Evolutionary conservation across 805 yeast species (phyloP), one percentile per base, ranked within the genome.

Genomic region (Zygosaccharomyces bisporus): DNA sequence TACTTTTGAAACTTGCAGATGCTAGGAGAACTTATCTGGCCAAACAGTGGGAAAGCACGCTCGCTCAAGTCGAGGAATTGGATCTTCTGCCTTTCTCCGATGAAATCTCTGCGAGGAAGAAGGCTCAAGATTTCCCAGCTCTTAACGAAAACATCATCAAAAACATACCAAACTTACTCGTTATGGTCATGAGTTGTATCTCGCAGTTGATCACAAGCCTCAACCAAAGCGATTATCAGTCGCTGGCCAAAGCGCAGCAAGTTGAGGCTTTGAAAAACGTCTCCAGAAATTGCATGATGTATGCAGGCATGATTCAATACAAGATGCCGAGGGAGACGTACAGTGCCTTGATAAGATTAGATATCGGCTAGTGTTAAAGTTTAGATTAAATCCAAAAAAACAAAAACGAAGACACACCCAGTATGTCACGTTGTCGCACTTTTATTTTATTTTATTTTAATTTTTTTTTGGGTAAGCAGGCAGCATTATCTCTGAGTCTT

Each of bases 241-340:
- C 74, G 6, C 57, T 70, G 2, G 70, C 76, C 9, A 76, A 75
- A 46, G 75, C 72, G 33, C 78, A 75, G 45, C 84, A 81, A 59
- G 65, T 76, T 16, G 70, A 64, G 3, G 76, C 78, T 33, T 68
- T 87, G 57, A 72, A 72, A 40, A 75, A 74, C 49, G 73, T 83
- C 51, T 88, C 95, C 2, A 83, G 80, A 63, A 88, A 88, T 64
- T 85, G 95, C 64, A 88, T 90, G 89, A 79, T 90, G 3, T 91
- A 84, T 63, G 95, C 97, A 5, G 98, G 97, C 49, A 84, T 91
- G 81, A 83, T 90, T 29, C 95, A 87, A 67, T 89, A 86, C 66
- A 82, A 84, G 61, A 87, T 90, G 95, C 95, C 96, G 6, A 69
- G 75, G 44, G 95, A 87, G 55, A 81, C 87, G 0, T 87, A 85